phyloP scores from a whole-genome alignment of 805 yeast species.

The Metschnikowia koreensis region DNA sequence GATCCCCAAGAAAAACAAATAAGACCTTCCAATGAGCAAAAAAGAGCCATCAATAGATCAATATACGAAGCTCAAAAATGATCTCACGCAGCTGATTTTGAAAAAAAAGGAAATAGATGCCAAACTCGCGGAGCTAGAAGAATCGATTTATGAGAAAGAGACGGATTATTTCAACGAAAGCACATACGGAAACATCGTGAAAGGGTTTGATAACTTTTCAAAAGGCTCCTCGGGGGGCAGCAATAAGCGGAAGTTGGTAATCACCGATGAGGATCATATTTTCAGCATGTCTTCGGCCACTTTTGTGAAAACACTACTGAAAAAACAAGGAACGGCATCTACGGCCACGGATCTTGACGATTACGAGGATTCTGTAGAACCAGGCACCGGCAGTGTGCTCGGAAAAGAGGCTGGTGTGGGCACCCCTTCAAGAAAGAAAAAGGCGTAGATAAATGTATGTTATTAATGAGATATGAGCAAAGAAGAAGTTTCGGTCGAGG shows the following conservation, averaged over 20 bases:
- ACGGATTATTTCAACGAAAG: constrained; percentile 74
- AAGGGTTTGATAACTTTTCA: constrained; percentile 82
- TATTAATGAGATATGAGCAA: constrained; percentile 1
- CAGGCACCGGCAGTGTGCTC: constrained; percentile 5
- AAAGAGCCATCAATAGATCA: constrained; percentile 37
- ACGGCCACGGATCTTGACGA: constrained; percentile 22
- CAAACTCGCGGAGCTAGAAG: constrained; percentile 64
- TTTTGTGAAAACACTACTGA: constrained; percentile 57
- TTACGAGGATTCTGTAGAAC: constrained; percentile 22
- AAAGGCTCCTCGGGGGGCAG: constrained; percentile 41
- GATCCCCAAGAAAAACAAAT: neutral
- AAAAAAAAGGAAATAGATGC: constrained; percentile 66
- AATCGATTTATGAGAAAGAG: constrained; percentile 74
- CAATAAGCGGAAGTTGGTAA: constrained; percentile 48
- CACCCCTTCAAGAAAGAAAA: constrained; percentile 18
- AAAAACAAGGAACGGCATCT: constrained; percentile 40
- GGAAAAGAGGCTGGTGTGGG: constrained; percentile 10
- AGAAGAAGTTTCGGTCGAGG: no score
- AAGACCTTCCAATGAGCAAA: constrained; percentile 14
- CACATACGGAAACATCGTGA: constrained; percentile 75
- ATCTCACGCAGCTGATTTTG: constrained; percentile 60
- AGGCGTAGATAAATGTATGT: constrained; percentile 1
- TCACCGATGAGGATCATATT: constrained; percentile 74
- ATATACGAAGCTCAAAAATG: constrained; percentile 65
- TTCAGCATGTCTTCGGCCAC: constrained; percentile 75